Evolutionary conservation across 2,329 filamentous ascomycete genomes (phyloP), one percentile per base, ranked within the genome.

Genomic region (Neofusicoccum cordaticola): DNA sequence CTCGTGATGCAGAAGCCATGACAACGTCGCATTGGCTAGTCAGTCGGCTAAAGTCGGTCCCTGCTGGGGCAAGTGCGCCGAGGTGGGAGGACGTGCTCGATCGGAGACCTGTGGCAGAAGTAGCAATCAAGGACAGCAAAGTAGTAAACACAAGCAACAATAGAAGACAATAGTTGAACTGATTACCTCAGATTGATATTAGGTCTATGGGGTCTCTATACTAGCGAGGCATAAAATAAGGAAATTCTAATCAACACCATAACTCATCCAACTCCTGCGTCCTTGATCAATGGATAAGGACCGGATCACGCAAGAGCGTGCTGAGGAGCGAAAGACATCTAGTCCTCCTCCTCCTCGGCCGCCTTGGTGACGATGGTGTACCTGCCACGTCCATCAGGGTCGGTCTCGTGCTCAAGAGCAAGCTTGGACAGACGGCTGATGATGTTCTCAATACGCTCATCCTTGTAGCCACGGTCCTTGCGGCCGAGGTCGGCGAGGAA

Each of bases 401-500:
- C 84, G 58, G 72, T 75, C 73, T 86, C 83, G 75, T 88, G 85
- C 77, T 85, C 83, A 69, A 88, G 75, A 41, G 86, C 84, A 67
- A 89, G 79, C 81, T 88, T 88, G 79, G 84, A 85, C 67, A 89
- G 82, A 68, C 86, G 85, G 56, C 82, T 83, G 70, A 89, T 83
- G 77, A 88, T 85, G 78, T 89, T 88, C 82, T 89, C 86, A 75
- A 88, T 85, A 67, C 84, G 80, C 67, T 85, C 87, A 74, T 89
- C 86, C 78, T 85, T 84, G 71, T 81, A 78, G 72, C 80, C 83
- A 70, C 87, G 83, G 77, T 86, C 82, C 80, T 86, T 85, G 74
- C 87, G 84, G 66, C 87, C 87, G 39, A 89, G 82, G 73, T 88
- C 82, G 73, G 86, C 83, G 67, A 89, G 81, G 80, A 81, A 84